A percentile compares a stretch with the other conserved stretches of the same genome.
Evolutionary conservation across 495 filamentous ascomycete genomes (phyloP).

Genomic region (Lophium mytilinum): DNA sequence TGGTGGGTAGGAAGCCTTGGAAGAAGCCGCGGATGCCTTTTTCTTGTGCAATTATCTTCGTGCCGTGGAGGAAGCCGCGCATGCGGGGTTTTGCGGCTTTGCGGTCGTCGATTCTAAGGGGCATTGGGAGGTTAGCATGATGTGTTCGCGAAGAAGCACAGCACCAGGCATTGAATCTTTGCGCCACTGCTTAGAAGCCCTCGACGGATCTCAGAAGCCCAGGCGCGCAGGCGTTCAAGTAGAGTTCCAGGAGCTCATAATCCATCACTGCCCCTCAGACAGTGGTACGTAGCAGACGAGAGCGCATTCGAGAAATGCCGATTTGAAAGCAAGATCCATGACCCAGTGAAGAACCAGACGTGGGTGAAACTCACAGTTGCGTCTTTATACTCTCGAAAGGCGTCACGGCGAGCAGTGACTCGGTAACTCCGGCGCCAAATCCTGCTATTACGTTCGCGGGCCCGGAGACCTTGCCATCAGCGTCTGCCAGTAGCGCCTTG

Average conservation of each 20-base stretch:
- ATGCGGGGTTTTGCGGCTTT: slow-evolving; percentile 81
- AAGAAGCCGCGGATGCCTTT: slow-evolving; percentile 87
- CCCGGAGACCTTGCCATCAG: slow-evolving; percentile 80
- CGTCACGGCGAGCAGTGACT: slow-evolving; percentile 88
- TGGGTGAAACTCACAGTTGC: slow-evolving; percentile 51
- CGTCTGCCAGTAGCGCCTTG: slow-evolving; percentile 73
- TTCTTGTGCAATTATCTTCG: slow-evolving; percentile 76
- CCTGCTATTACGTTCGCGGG: slow-evolving; percentile 87
- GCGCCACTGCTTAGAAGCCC: no score
- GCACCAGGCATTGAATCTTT: no score
- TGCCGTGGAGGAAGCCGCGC: slow-evolving; percentile 86
- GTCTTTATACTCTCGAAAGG: slow-evolving; percentile 99
- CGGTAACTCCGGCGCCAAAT: slow-evolving; percentile 89
- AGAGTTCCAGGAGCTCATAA: no score
- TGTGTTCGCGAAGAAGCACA: no score
- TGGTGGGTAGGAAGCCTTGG: slow-evolving; percentile 92
- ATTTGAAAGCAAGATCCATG: no score
- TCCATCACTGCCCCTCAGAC: no score
- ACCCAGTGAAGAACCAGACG: not conserved
- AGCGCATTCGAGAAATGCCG: no score
- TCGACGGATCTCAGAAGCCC: no score
- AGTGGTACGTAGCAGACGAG: no score
- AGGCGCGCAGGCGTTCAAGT: no score
- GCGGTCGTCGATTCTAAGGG: slow-evolving; percentile 81
- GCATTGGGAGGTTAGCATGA: not conserved